Evolutionary conservation across 2,329 filamentous ascomycete species (phyloP).

Genomic region (Metarhizium album): DNA sequence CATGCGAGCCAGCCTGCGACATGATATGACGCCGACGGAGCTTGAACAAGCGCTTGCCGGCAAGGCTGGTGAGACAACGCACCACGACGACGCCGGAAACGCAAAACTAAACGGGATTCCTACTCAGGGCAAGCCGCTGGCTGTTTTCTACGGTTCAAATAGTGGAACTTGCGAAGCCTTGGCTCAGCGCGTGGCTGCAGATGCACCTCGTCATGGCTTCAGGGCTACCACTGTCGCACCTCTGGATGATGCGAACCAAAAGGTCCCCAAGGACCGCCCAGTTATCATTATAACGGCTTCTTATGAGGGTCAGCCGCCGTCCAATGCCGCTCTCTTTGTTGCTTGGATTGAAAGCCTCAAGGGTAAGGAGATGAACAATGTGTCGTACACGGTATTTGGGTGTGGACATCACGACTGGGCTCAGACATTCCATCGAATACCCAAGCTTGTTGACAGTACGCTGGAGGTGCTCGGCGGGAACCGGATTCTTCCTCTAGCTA

Average conservation of each 20-base stretch:
- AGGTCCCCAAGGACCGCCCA: slow-evolving; percentile 48
- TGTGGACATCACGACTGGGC: slow-evolving; percentile 50
- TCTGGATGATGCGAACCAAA: slow-evolving; percentile 51
- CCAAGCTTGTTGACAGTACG: slow-evolving; percentile 47
- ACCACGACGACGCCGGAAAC: slow-evolving; percentile 1
- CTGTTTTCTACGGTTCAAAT: slow-evolving; percentile 65
- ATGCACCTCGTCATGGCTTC: slow-evolving; percentile 51
- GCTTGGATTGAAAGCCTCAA: slow-evolving; percentile 50
- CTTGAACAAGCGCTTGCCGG: slow-evolving; percentile 35
- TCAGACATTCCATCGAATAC: slow-evolving; percentile 56
- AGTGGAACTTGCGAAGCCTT: slow-evolving; percentile 65
- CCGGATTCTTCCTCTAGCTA: slow-evolving; percentile 35
- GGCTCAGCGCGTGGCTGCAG: slow-evolving; percentile 49
- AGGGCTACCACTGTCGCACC: slow-evolving; percentile 38
- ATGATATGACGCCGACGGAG: slow-evolving; percentile 33
- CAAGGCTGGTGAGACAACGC: slow-evolving; percentile 10
- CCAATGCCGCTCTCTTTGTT: slow-evolving; percentile 60
- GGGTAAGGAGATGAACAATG: slow-evolving; percentile 39
- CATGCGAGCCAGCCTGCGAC: slow-evolving; percentile 46
- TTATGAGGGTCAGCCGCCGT: slow-evolving; percentile 64
- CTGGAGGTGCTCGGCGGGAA: slow-evolving; percentile 28
- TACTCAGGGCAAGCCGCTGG: slow-evolving; percentile 33
- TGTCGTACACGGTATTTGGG: slow-evolving; percentile 60
- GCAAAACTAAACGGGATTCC: background rate
- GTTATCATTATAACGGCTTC: slow-evolving; percentile 58